These are phyloP conservation scores for Syncephalastrum contaminatum DNA, from an alignment of 371 early-diverging fungal species.

Conservation along the genomic window DNA sequence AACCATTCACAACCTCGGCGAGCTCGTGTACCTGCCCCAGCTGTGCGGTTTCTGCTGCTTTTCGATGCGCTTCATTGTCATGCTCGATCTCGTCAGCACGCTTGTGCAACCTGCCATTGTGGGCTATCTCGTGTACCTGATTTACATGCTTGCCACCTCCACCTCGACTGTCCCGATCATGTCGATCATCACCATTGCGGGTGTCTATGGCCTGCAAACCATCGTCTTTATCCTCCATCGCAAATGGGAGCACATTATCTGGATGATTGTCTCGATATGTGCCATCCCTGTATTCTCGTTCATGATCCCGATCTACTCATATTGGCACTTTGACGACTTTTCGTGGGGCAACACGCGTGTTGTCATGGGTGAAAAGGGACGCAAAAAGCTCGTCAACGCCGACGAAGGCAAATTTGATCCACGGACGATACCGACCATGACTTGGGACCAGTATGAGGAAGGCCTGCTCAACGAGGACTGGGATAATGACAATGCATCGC, in stretches of 20 bases:
- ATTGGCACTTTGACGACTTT: constrained; percentile 90
- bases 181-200: constrained; percentile 67
- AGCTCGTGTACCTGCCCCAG: constrained; percentile 79
- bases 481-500: constrained; percentile 20
- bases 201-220: constrained; percentile 80
- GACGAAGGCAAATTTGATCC: constrained; percentile 73
- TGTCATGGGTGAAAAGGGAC: constrained; percentile 66
- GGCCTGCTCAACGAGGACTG: constrained; percentile 35
- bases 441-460: constrained; percentile 89
- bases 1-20: constrained; percentile 93
- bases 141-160: constrained; percentile 50
- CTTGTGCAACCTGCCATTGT: constrained; percentile 89
- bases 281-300: constrained; percentile 64
- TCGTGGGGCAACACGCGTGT: constrained; percentile 84
- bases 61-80: constrained; percentile 95
- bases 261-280: constrained; percentile 74
- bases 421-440: constrained; percentile 63
- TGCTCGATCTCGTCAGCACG: constrained; percentile 88
- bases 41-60: constrained; percentile 95
- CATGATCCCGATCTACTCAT: constrained; percentile 66
- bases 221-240: constrained; percentile 81
- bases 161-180: constrained; percentile 43
- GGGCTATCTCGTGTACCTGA: constrained; percentile 74
- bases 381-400: constrained; percentile 45
- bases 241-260: constrained; percentile 69